Base-by-base conservation (phyloP, 2,329 filamentous ascomycete genomes). In the Chalaropsis ovoidea region DNA sequence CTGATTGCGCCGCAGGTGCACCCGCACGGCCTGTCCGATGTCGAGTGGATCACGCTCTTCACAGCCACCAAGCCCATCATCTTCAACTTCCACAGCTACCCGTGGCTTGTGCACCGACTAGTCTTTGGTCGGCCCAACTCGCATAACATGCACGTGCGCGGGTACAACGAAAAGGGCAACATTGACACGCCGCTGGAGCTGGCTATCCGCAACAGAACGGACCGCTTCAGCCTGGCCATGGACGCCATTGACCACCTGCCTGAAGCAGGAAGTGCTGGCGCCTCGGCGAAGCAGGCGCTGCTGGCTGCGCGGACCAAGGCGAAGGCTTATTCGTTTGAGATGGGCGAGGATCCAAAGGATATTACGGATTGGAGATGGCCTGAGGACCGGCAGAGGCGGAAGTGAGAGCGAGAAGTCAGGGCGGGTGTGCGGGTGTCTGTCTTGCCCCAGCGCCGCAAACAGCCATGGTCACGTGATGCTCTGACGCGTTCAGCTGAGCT, bases 71-170 rank as follows among this genome's bases (percentile, higher is more conserved):
- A 80, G 69, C 88, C 88, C 24, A 78, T 90, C 72, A 84, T 91
- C 72, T 91, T 92, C 79, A 91, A 90, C 77, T 92, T 91, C 82
- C 88, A 92, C 77, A 87, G 84, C 41, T 91, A 92, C 76, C 88
- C 88, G 8, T 91, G 86, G 86, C 79, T 92, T 71, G 82, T 92
- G 63, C 88, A 91, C 76, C 81, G 88, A 62, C 75, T 92, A 70
- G 88, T 87, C 0, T 91, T 90, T 77, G 87, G 87, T 76, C 84
- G 88, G 0, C 85, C 84, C 1, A 87, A 87, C 4, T 83, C 81
- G 73, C 73, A 79, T 58, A 85, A 88, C 74, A 75, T 91, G 68
- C 84, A 89, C 70, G 88, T 92, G n/a, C 80, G 85, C 41, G 88
- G 88, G 0, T 92, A 91, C 78, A 85, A 82, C 72, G 88, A 92